phyloP scores from a whole-genome alignment of 345 rosid genomes.

The Ceriops decandra region DNA sequence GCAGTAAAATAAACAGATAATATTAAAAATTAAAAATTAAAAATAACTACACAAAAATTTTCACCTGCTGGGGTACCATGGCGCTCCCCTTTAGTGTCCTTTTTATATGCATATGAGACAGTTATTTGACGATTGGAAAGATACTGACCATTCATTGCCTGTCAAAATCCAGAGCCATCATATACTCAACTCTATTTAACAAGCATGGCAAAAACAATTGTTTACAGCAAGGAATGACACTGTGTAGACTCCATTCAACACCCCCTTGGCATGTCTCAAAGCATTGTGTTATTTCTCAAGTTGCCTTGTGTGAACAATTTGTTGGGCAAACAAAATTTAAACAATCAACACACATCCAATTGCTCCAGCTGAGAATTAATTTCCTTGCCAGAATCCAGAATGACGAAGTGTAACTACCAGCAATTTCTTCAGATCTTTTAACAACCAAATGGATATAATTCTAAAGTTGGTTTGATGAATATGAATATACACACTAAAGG shows the following conservation, averaged over 20 bases:
- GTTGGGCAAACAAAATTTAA: no score
- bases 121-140: slow-evolving; percentile 96
- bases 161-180: slow-evolving; percentile 8
- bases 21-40: neutral
- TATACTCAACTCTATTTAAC: slow-evolving; percentile 3
- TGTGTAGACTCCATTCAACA: no score
- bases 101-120: slow-evolving; percentile 94
- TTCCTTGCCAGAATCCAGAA: no score
- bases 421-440: neutral
- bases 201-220: no score
- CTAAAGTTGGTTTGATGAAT: neutral
- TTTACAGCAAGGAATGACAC: no score
- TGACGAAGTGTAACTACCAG: no score
- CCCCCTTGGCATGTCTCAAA: no score
- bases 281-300: no score
- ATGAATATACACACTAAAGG: neutral
- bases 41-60: slow-evolving; percentile 7
- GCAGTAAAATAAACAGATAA: no score
- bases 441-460: neutral
- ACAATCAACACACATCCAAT: no score
- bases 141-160: slow-evolving; percentile 98
- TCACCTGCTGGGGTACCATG: slow-evolving; percentile 99
- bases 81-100: slow-evolving; percentile 98
- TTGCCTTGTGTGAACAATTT: no score
- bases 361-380: no score